A percentile compares a stretch with the other conserved stretches of the same genome.
Evolutionary conservation across 257 asterid genomes (phyloP).

Genomic region (Leptodermis oblonga): DNA sequence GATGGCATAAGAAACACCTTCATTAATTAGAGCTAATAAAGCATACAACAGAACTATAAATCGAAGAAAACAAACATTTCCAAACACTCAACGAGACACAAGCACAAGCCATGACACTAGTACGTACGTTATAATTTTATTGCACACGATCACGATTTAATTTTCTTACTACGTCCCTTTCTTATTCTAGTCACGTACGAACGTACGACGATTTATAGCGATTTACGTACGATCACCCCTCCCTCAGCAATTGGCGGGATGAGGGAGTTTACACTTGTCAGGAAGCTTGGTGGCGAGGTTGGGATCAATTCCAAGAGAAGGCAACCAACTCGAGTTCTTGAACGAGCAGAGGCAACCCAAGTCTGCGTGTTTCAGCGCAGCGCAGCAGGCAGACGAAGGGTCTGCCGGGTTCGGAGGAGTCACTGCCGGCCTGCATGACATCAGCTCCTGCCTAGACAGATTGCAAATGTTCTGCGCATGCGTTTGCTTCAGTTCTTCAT

Average conservation of each 20-base stretch:
- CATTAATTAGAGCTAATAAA: no score
- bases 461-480: slow-evolving; percentile 44
- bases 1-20: not conserved
- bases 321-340: slow-evolving; percentile 43
- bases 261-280: slow-evolving; percentile 43
- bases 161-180: not conserved
- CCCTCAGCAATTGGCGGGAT: slow-evolving; percentile 34
- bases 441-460: slow-evolving; percentile 31
- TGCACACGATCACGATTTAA: no score
- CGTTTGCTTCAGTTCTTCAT: not conserved
- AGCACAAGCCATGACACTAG: not conserved
- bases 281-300: slow-evolving; percentile 51
- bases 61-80: not conserved
- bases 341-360: slow-evolving; percentile 48
- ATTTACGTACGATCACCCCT: slow-evolving; percentile 9
- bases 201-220: no score
- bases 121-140: no score
- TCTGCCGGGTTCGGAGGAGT: slow-evolving; percentile 34
- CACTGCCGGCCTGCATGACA: slow-evolving; percentile 52
- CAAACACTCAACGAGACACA: not conserved
- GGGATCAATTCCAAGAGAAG: slow-evolving; percentile 52
- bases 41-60: not conserved
- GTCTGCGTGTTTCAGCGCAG: slow-evolving; percentile 48
- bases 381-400: slow-evolving; percentile 56
- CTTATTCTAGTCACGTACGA: no score